Evolutionary conservation across 2,329 filamentous ascomycete genomes (phyloP), one percentile per base, ranked within the genome.

Genomic region (Xylariaceae sp.): DNA sequence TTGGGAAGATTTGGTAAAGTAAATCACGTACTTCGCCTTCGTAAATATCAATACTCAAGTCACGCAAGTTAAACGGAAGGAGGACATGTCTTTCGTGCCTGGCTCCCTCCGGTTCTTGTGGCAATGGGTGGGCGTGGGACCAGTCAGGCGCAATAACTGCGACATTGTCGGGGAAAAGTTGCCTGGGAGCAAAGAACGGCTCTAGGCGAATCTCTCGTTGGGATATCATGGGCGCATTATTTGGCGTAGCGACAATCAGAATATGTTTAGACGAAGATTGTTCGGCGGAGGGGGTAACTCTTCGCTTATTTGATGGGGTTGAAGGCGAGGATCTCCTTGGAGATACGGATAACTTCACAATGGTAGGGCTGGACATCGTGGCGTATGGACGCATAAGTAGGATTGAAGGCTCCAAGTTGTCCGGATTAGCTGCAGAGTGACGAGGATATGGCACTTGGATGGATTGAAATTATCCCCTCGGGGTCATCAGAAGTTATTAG

Each of bases 1-100:
- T 19, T 34, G 53, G 53, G 39, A 55, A 55, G 29, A 55, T 40
- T 30, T 41, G 30, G n/a, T 48, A 34, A 37, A 49, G 54, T 21
- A 56, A 16, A 19, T 47, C 22, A 32, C 18, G 2, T 18, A 45
- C n/a, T 40, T 53, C 50, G n/a, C 29, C 47, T 26, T 32, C 13
- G 42, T 18, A 9, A 37, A 51, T 51, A 36, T 45, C 12, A 12
- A 41, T 29, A 15, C 30, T 54, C 21, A 2, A 30, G 44, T 54
- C 47, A 21, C 44, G 46, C 10, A 54, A 51, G 26, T 51, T 46
- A 36, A 42, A 53, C n/a, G 50, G 50, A n/a, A 57, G 26, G 13
- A 54, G 43, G 15, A 54, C 43, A 45, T 51, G 44, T 34, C 18
- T 18, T 18, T 22, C 34, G 30, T 54, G 26, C 45, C 39, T 47